Conservation (phyloP, 805 yeast genomes). For the Lachancea waltii region DNA sequence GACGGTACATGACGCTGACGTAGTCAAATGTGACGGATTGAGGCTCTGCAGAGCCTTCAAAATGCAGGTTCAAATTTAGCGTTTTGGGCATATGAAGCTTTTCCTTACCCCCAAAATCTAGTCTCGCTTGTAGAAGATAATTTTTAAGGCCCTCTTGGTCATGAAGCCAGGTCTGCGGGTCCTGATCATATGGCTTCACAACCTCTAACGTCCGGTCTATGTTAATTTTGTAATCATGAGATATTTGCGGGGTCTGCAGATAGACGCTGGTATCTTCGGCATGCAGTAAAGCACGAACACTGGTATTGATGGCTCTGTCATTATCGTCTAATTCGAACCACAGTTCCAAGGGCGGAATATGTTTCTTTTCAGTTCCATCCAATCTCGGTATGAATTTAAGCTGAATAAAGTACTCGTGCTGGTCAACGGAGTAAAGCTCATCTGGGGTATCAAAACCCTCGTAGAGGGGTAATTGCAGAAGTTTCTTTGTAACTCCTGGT, state of each 20-base stretch:
- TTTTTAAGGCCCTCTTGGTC: slow-evolving; percentile 40
- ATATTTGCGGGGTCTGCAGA: slow-evolving; percentile 23
- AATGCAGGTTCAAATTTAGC: slow-evolving; percentile 12
- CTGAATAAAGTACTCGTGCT: slow-evolving; percentile 28
- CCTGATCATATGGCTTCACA: slow-evolving; percentile 14
- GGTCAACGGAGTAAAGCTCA: slow-evolving; percentile 20
- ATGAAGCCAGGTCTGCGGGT: slow-evolving; percentile 30
- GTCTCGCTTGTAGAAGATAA: slow-evolving; percentile 30
- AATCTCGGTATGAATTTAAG: slow-evolving; percentile 22
- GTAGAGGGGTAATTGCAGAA: slow-evolving; percentile 20
- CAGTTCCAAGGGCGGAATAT: slow-evolving; percentile 24
- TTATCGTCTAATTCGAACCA: slow-evolving; percentile 29
- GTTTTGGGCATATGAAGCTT: slow-evolving; percentile 13
- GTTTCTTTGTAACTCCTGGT: slow-evolving; percentile 18
- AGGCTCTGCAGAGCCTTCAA: slow-evolving; percentile 1
- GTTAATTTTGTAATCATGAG: slow-evolving; percentile 23
- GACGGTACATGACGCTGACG: slow-evolving; percentile 19
- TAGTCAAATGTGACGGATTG: slow-evolving; percentile 18
- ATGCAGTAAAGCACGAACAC: slow-evolving; percentile 22
- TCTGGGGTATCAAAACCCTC: slow-evolving; percentile 11
- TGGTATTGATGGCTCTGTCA: slow-evolving; percentile 18
- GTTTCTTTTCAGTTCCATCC: slow-evolving; percentile 7
- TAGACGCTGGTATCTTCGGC: slow-evolving; percentile 16
- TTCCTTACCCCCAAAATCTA: slow-evolving; percentile 14
- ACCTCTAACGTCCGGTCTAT: slow-evolving; percentile 17